Base-by-base conservation (phyloP, 2,329 filamentous ascomycete species). In the Pseudogymnoascus sp. region DNA sequence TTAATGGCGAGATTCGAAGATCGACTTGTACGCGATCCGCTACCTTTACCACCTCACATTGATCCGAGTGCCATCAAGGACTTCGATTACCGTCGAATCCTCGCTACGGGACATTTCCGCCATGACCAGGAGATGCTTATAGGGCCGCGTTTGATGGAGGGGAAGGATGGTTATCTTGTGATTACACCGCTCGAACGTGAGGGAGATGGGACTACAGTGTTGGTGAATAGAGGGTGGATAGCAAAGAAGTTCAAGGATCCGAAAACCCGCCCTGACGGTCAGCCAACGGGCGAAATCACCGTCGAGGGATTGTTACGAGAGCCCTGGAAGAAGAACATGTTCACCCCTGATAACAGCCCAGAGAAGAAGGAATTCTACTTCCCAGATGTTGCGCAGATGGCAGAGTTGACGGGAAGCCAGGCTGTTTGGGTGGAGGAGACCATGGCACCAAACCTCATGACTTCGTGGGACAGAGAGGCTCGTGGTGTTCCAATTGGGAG, bases 91-190 rank as follows among this genome's bases (percentile, higher is more conserved):
- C 83, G 94, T 63, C 83, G 90, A 61, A 89, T 99, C 58, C 82
- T 84, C 64, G 88, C 91, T 9, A 83, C 78, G 0, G 94, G 94
- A 8, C 78, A 75, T 61, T 86, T 91, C 67, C 79, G 89, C 38
- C 94, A 99, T 75, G 92, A 97, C 72, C 85, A 89, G 72, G 94
- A 99, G 78, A 99, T 99, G 92, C 80, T 99, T 59, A 86, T 99
- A 63, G 94, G 94, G 0, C 94, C 94, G 62, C 85, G 94, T 57
- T 85, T 96, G 78, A 82, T 86, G 64, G 93, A 99, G 64, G 93
- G 93, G 11, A 84, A 93, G 70, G 88, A 96, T 71, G 94, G 94
- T 2, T 99, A 86, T 75, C 83, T 95, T 69, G 93, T 99, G 37
- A 78, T 99, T 22, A 99, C 94, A 47, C 94, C 94, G 18, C 78